A percentile compares a stretch with the other conserved stretches of the same genome.
Evolutionary conservation across 2,329 filamentous ascomycete genomes (phyloP).

Genomic region (Hortaea werneckii): DNA sequence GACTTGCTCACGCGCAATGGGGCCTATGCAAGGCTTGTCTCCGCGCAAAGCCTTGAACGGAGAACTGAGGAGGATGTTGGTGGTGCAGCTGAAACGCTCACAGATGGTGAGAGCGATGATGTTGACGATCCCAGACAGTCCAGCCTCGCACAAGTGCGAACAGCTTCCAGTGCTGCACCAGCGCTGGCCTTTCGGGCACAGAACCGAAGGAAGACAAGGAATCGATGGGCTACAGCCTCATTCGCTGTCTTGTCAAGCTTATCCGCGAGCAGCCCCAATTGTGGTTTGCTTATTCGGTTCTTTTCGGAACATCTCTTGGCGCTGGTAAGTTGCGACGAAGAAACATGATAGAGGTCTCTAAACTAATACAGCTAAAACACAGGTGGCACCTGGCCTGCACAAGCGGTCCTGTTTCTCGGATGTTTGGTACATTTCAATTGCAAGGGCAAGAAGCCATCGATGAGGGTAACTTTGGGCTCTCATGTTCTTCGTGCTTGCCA

Average conservation of each 20-base stretch:
- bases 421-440: slow-evolving; percentile 40
- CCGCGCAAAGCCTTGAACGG: slow-evolving; percentile 36
- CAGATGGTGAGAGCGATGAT: slow-evolving; percentile 17
- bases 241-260: slow-evolving; percentile 28
- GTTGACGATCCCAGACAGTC: slow-evolving; percentile 9
- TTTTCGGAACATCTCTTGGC: slow-evolving; percentile 25
- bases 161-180: slow-evolving; percentile 17
- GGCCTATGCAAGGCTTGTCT: slow-evolving; percentile 34
- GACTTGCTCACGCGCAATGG: slow-evolving; percentile 30
- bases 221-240: slow-evolving; percentile 21
- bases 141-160: slow-evolving; percentile 7
- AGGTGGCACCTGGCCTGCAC: slow-evolving; percentile 37
- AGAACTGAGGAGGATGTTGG: slow-evolving; percentile 5
- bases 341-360: no score
- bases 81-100: slow-evolving; percentile 7
- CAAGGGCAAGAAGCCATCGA: slow-evolving; percentile 28
- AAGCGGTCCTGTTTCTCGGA: slow-evolving; percentile 41
- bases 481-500: slow-evolving; percentile 47
- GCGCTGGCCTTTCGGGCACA: slow-evolving; percentile 20
- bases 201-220: slow-evolving; percentile 20
- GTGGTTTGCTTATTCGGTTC: slow-evolving; percentile 30
- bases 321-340: slow-evolving; percentile 1
- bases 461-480: slow-evolving; percentile 42
- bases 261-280: slow-evolving; percentile 27
- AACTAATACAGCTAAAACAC: neutral